Evolutionary conservation across 768 basidiomycete genomes (phyloP), one percentile per base, ranked within the genome.

Genomic region (Trametes villosa): DNA sequence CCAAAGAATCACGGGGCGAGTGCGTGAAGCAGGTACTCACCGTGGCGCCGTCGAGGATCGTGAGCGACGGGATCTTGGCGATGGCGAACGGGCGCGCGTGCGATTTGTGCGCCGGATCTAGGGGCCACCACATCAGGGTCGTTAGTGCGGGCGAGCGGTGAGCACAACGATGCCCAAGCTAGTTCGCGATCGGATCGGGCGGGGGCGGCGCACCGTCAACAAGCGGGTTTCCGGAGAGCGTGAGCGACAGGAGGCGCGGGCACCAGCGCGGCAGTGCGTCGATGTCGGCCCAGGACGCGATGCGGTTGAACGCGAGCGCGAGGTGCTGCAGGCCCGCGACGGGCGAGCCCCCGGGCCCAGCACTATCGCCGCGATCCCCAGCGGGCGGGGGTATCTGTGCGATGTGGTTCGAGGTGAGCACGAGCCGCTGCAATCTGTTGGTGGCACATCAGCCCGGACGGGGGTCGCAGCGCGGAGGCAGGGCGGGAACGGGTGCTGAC

Each of bases 241-340:
- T 79, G 36, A 94, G 77, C 17, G 81, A 81, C 67, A 85, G 78
- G 12, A 96, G 76, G 53, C 70, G 59, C 17, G 92, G 92, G 65
- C 86, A 85, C 91, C 92, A 94, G 18, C 65, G 68, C 20, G 81
- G 76, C 44, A 96, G 70, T 1, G 81, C 79, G 71, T 94, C 89
- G 47, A 94, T 73, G 62, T 80, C 81, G 45, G 67, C 60, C 92
- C 91, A 94, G 20, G 77, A 62, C 17, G 70, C 60, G 41, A 96
- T 71, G 2, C 66, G 69, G 70, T 93, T 94, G 59, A 74, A 76
- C 42, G 87, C 83, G 55, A 95, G 73, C 5, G 85, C 84, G 17
- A 95, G 76, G 65, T 86, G 79, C 71, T 78, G 82, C 44, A 92
- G 70, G 26, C 68, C 74, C 18, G 79, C 66, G 36, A 72, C 34